Evolutionary conservation across 2,329 filamentous ascomycete genomes (phyloP).

Genomic region (Xylariaceae sp.): DNA sequence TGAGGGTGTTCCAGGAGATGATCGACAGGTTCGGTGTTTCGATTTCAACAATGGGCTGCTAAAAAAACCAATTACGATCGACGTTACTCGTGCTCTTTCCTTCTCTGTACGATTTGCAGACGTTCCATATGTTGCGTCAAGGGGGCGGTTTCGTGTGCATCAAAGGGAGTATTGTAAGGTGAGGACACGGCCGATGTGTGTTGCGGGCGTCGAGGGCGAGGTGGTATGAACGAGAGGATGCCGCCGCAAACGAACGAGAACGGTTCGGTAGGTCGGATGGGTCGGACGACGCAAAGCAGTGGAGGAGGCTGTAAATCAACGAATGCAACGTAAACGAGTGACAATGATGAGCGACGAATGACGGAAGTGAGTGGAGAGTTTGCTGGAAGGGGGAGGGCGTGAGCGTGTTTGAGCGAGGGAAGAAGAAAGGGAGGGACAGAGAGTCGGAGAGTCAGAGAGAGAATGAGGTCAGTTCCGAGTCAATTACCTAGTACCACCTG

Average conservation of each 20-base stretch:
- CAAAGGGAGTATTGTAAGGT: not conserved
- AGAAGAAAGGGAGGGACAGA: not conserved
- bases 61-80: not conserved
- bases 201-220: too few species aligned
- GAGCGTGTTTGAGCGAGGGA: not conserved
- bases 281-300: too few species aligned
- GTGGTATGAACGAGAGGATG: not conserved
- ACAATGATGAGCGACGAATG: not conserved
- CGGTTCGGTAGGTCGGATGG: too few species aligned
- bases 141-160: not conserved
- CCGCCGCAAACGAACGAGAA: not conserved
- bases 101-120: not conserved
- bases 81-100: not conserved
- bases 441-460: not conserved
- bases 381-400: not conserved
- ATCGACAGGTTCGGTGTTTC: not conserved
- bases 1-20: not conserved
- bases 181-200: not conserved
- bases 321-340: too few species aligned
- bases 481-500: too few species aligned
- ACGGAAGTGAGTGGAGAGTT: not conserved
- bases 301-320: too few species aligned
- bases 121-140: not conserved
- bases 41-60: not conserved
- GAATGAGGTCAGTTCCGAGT: not conserved